Evolutionary conservation across 2,329 filamentous ascomycete genomes (phyloP), one percentile per base, ranked within the genome.

Genomic region (Coniochaeta hoffmannii): DNA sequence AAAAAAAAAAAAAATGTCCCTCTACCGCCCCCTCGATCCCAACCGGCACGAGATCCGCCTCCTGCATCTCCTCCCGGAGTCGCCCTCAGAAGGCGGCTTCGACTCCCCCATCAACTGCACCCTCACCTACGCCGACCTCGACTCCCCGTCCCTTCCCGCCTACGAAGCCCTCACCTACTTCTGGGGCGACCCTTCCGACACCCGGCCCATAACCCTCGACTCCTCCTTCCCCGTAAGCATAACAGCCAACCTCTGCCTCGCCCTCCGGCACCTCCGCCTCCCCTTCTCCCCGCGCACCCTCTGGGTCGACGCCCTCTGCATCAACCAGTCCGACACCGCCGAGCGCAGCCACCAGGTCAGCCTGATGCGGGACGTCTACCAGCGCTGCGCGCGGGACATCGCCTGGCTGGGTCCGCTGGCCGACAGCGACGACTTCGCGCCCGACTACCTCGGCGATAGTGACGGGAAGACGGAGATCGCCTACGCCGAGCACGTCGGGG

Each of bases 321-420:
- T 61, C 58, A 58, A 59, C 52, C 58, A 59, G 44, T 19, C 32
- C 8, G 56, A 60, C 54, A n/a, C n/a, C 5, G 53, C 19, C 3
- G 58, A 61, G 52, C 56, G 56, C 38, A 56, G 36, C 53, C 50
- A 54, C 14, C 54, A 61, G 54, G 57, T 59, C 15, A 38, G 41
- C 15, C 52, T 58, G 54, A 71, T 73, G 55, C 69, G 70, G 32
- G 70, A 67, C 34, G 70, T 70, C 11, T 76, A 58, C 32, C 17
- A 32, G 3, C 32, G 36, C 10, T 55, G 53, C 24, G 17, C 8
- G 10, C 10, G 32, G 1, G 56, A 56, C 11, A 4, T 56, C 15
- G 56, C 52, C 32, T 59, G 58, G 56, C 54, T 58, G 9, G 55
- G 56, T 34, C 28, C 30, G 10, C 49, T 50, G 26, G 26, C 19